These are phyloP conservation scores for Schizopora paradoxa DNA, from an alignment of 1,284 basidiomycete species.

Conservation along the genomic window DNA sequence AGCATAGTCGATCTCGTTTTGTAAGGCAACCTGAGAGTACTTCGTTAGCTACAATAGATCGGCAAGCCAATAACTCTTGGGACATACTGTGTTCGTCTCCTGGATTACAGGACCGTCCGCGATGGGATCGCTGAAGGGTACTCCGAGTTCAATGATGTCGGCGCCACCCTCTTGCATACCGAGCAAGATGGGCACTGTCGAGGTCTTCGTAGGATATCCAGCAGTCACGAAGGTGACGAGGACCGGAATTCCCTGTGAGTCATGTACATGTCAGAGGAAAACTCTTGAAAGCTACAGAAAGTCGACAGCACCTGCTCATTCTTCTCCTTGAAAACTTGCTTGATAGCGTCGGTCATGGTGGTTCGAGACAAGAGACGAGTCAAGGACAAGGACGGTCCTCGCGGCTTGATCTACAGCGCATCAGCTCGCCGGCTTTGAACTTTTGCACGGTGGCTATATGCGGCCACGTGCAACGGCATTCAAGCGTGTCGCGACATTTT, in stretches of 20 bases:
- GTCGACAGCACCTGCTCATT: constrained; percentile 51
- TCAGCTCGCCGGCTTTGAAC: too few species aligned
- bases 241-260: constrained; percentile 59
- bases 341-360: constrained; percentile 69
- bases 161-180: constrained; percentile 91
- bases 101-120: constrained; percentile 94
- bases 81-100: constrained; percentile 79
- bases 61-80: constrained; percentile 3
- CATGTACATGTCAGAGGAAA: too few species aligned
- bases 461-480: too few species aligned
- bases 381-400: too few species aligned
- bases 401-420: too few species aligned
- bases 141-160: constrained; percentile 93
- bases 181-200: constrained; percentile 85
- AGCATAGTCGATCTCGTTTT: constrained; percentile 73
- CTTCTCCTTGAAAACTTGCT: constrained; percentile 68
- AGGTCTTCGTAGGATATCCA: constrained; percentile 74
- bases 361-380: too few species aligned
- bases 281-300: constrained; percentile 5
- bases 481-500: too few species aligned
- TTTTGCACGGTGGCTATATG: too few species aligned
- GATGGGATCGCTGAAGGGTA: constrained; percentile 96
- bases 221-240: constrained; percentile 90
- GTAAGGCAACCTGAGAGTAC: constrained; percentile 64
- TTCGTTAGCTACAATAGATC: constrained; percentile 13